A percentile compares a stretch with the other conserved stretches of the same genome.
Conservation (phyloP, 139 green algal species). For the Asterochloris erici region DNA sequence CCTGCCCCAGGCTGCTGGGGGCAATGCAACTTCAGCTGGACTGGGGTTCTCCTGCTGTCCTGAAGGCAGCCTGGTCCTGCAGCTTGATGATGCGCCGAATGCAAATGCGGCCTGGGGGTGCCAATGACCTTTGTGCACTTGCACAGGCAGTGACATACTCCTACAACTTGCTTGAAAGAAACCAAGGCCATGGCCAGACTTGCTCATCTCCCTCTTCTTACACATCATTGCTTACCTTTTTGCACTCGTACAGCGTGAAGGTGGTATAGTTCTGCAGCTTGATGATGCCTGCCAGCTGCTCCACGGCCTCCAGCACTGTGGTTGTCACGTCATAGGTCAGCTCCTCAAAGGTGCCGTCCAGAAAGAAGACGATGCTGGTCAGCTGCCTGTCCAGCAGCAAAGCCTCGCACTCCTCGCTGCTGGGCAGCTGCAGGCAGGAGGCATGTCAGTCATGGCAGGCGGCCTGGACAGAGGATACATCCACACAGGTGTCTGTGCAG, state of each 20-base stretch:
- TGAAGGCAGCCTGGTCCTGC: too few relatives aligned
- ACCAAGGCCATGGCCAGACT: too few relatives aligned
- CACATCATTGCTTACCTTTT: conserved; percentile 28
- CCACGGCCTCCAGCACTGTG: conserved; percentile 85
- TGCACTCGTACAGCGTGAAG: conserved; percentile 91
- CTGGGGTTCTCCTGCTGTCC: too few relatives aligned
- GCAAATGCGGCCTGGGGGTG: too few relatives aligned
- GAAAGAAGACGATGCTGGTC: conserved; percentile 88
- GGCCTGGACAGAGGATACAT: too few relatives aligned
- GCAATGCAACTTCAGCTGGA: too few relatives aligned
- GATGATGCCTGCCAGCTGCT: conserved; percentile 84
- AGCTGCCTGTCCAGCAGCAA: conserved; percentile 60
- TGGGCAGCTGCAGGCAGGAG: conserved; percentile 53
- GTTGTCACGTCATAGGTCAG: conserved; percentile 86
- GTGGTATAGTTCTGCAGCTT: conserved; percentile 91
- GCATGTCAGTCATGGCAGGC: too few relatives aligned
- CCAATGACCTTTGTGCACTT: too few relatives aligned
- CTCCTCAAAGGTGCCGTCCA: conserved; percentile 97
- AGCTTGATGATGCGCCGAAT: too few relatives aligned
- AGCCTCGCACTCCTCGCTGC: conserved; percentile 87
- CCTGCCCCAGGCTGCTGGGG: too few relatives aligned
- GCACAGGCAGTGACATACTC: neutral
- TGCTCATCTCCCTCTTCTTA: neutral
- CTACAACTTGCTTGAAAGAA: neutral
- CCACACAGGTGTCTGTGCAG: too few relatives aligned